phyloP scores from a whole-genome alignment of 495 filamentous ascomycete species.

The Neurospora tetraspora region DNA sequence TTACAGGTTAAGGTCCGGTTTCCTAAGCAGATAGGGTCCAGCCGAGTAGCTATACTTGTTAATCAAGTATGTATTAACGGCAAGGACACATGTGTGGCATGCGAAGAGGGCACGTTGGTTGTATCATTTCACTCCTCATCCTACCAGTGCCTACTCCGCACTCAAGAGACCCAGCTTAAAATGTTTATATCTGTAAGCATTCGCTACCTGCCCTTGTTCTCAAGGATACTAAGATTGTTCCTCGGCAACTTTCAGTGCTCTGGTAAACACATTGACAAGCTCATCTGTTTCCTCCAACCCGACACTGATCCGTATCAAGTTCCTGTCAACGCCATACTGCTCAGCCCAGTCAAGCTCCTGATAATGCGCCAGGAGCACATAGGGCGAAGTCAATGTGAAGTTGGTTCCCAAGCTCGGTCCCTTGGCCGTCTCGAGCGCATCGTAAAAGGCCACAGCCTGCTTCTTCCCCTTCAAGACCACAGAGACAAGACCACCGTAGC shows the following conservation, averaged over 20 bases:
- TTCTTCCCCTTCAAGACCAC: conserved; percentile 61
- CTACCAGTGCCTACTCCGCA: neutral
- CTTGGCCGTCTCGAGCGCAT: conserved; percentile 78
- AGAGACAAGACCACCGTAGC: conserved; percentile 85
- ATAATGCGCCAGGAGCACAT: conserved; percentile 87
- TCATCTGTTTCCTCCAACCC: conserved; percentile 72
- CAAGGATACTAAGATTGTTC: neutral
- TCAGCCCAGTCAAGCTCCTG: conserved; percentile 83
- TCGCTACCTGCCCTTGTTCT: neutral
- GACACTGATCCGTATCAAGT: conserved; percentile 79
- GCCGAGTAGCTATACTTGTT: neutral
- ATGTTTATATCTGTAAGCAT: neutral
- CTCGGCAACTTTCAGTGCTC: conserved; percentile 39
- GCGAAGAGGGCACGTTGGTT: neutral
- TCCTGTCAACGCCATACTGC: conserved; percentile 64
- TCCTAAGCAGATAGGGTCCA: neutral
- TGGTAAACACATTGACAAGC: conserved; percentile 40
- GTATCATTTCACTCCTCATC: neutral
- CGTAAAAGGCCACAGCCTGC: conserved; percentile 74
- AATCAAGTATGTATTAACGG: neutral
- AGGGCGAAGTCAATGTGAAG: conserved; percentile 84
- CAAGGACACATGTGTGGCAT: neutral
- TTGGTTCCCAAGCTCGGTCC: conserved; percentile 95
- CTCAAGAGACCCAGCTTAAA: neutral
- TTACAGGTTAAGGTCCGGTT: neutral